Percentiles rank a stretch among this genome's conserved stretches.
These are phyloP conservation scores for Polygonum maritimum DNA, from an alignment of 148 eudicot genomes.

Conservation along the genomic window DNA sequence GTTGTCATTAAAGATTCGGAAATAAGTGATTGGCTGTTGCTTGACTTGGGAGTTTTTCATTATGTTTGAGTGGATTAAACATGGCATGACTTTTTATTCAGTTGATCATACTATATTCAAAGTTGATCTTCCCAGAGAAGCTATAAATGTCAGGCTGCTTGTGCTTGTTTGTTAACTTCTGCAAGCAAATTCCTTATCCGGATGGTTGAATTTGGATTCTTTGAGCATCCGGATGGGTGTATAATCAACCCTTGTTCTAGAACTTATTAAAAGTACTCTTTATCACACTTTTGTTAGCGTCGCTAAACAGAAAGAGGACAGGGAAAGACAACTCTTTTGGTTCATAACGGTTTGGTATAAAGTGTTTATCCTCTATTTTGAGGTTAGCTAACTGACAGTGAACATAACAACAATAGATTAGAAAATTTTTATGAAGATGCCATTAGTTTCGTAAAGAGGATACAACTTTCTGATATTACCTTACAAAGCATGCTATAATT, in stretches of 20 bases:
- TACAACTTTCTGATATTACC: neutral
- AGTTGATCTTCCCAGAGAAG: neutral
- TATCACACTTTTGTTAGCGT: neutral
- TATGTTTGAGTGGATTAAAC: neutral
- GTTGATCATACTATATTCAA: neutral
- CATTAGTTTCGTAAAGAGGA: neutral
- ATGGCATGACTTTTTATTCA: neutral
- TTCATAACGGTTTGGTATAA: too few species aligned
- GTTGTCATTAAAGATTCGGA: neutral
- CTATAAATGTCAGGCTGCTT: neutral
- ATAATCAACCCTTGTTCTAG: neutral
- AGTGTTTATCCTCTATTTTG: too few species aligned
- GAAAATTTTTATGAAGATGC: too few species aligned
- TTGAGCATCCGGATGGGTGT: too few species aligned
- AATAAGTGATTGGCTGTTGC: conserved; percentile 3
- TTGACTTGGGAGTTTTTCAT: neutral
- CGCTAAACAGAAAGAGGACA: neutral
- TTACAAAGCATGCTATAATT: neutral
- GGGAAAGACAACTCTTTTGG: neutral
- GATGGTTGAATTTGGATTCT: neutral
- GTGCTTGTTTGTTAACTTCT: neutral
- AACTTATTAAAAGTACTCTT: neutral
- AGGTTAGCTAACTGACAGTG: neutral
- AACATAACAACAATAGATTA: neutral
- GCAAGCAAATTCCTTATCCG: neutral